Evolutionary conservation across 225 moss, liverwort and hornwort species (phyloP).

Genomic region (Asterella californica): DNA sequence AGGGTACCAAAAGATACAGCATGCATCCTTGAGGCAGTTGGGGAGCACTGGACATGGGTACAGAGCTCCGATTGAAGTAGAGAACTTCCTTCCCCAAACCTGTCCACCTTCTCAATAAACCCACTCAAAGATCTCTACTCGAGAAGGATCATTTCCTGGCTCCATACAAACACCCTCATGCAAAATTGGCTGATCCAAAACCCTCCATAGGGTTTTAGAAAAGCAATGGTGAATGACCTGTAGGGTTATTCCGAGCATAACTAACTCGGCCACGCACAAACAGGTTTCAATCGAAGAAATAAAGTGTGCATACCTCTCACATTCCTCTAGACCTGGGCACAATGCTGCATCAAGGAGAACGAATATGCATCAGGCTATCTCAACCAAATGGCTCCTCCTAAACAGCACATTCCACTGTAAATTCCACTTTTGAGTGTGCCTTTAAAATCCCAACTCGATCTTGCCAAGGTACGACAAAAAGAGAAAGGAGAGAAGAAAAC

Average conservation of each 20-base stretch:
- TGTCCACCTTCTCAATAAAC: not conserved
- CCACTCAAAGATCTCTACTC: not conserved
- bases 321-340: slow-evolving; percentile 63
- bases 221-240: not conserved
- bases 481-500: not conserved
- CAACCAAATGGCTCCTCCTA: not conserved
- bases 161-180: not conserved
- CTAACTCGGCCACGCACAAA: not conserved
- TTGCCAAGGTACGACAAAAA: not conserved
- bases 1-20: not conserved
- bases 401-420: not conserved
- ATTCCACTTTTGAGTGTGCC: not conserved
- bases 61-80: not conserved
- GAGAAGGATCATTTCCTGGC: not conserved
- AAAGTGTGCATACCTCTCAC: slow-evolving; percentile 49
- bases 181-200: not conserved
- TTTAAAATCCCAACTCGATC: not conserved
- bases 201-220: not conserved
- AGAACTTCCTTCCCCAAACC: not conserved
- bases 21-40: not conserved
- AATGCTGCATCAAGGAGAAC: slow-evolving; percentile 46
- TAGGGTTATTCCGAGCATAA: not conserved
- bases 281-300: not conserved
- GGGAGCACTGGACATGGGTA: not conserved
- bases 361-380: not conserved